Evolutionary conservation across 1,284 basidiomycete species (phyloP).

Genomic region (Tremellales sp.): DNA sequence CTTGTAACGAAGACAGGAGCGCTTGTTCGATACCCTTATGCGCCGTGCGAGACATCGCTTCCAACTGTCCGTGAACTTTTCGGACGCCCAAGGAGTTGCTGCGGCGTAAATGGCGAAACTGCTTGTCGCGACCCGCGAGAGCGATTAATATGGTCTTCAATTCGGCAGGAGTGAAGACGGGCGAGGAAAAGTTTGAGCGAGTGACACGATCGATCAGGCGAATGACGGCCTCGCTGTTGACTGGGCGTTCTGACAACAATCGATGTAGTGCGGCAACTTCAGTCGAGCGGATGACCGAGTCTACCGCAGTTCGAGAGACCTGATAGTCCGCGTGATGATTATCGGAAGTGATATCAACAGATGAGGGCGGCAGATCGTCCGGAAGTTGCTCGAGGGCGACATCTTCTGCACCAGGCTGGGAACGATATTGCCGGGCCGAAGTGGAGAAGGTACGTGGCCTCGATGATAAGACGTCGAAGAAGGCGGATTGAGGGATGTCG

Average conservation of each 20-base stretch:
- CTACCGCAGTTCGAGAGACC: too few relatives aligned
- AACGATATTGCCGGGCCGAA: not conserved
- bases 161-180: slow-evolving; percentile 27
- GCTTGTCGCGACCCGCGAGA: slow-evolving; percentile 1
- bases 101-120: not conserved
- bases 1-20: not conserved
- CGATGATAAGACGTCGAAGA: slow-evolving; percentile 74
- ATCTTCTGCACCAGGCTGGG: not conserved
- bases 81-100: not conserved
- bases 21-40: not conserved
- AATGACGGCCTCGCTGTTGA: slow-evolving; percentile 17
- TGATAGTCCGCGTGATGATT: too few relatives aligned
- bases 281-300: too few relatives aligned
- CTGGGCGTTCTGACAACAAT: slow-evolving; percentile 3
- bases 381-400: not conserved
- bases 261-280: slow-evolving; percentile 12
- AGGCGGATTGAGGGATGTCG: slow-evolving; percentile 84
- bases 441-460: slow-evolving; percentile 31
- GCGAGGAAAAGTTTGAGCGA: slow-evolving; percentile 17
- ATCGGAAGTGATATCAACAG: not conserved
- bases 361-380: not conserved
- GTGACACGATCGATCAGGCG: slow-evolving; percentile 26
- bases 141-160: slow-evolving; percentile 16
- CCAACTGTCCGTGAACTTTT: not conserved
- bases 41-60: not conserved